Evolutionary conservation across 164 flowering plant genomes (phyloP), one percentile per base, ranked within the genome.

Genomic region (Pachysandra terminalis): DNA sequence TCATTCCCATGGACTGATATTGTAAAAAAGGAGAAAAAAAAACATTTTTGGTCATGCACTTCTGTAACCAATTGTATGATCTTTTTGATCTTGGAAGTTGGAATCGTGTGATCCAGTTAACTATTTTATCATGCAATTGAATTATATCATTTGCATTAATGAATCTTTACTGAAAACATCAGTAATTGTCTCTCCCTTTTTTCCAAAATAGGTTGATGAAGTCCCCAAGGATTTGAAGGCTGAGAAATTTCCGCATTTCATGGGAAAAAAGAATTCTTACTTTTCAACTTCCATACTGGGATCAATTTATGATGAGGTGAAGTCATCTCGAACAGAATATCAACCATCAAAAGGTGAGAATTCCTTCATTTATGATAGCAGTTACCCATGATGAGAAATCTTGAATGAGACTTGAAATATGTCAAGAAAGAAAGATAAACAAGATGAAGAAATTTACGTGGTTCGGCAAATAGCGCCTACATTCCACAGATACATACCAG

Each of bases 261-360:
- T 91, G 93, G 87, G 54, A 64, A 81, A 71, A 71, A 41, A 9
- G 0, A 68, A 71, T 23, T 48, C 67, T 16, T 82, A 67, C 56
- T 56, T 15, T 19, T 94, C 98, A 17, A 73, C 61, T 0, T 94
- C 98, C 22, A 67, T 94, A 62, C 60, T 94, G 65, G 98, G 98
- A 48, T 9, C 24, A 72, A 87, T 94, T 35, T 89, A 77, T 69
- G 91, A 94, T 61, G 35, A 19, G 59, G 89, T 81, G 22, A 64
- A 63, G 9, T 56, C 70, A 17, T 79, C 67, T 69, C 61, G 73
- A 58, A 24, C 15, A 19, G 73, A 65, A 15, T 69, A 48, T 24
- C 37, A 0, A 10, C 54, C 63, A 17, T 23, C 25, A 2, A 61
- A 53, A 67, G 88, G 91, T 86, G 62, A 69, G 63, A 53, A 12